These are phyloP conservation scores for Vanrija sp. DNA, from an alignment of 1,284 basidiomycete species.

Conservation along the genomic window DNA sequence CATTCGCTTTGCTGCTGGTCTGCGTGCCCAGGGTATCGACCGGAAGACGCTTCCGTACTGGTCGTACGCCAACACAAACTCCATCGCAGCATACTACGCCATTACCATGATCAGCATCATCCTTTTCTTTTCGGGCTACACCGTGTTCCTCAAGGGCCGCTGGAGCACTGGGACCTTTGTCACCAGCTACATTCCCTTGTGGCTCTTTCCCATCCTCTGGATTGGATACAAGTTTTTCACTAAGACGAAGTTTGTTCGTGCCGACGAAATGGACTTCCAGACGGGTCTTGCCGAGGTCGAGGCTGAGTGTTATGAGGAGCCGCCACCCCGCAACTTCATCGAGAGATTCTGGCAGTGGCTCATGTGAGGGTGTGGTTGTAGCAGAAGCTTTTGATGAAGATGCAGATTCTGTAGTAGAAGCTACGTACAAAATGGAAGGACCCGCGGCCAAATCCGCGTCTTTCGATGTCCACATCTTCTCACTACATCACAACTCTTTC, in stretches of 20 bases:
- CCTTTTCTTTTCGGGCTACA: conserved; percentile 3
- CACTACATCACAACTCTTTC: too few relatives aligned
- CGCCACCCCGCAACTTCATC: too few relatives aligned
- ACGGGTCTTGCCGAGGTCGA: conserved; percentile 36
- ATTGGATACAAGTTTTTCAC: conserved; percentile 44
- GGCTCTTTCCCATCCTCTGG: conserved; percentile 69
- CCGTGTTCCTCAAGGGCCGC: conserved; percentile 13
- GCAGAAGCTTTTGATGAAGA: too few relatives aligned
- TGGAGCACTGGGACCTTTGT: conserved; percentile 13
- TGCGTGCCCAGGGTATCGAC: conserved; percentile 63
- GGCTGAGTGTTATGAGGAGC: too few relatives aligned
- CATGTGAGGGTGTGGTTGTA: too few relatives aligned
- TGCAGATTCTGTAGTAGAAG: too few relatives aligned
- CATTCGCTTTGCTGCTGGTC: conserved; percentile 69
- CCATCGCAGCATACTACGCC: conserved; percentile 40
- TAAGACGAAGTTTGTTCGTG: conserved; percentile 22
- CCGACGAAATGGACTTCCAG: conserved; percentile 31
- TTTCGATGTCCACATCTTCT: too few relatives aligned
- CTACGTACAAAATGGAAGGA: too few relatives aligned
- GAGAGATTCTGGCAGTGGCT: too few relatives aligned
- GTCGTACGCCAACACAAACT: conserved; percentile 60
- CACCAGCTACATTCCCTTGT: conserved; percentile 13
- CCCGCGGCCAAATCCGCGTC: too few relatives aligned
- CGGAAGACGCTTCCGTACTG: conserved; percentile 63
- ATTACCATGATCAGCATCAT: conserved; percentile 21